Percentiles rank a stretch among this genome's conserved stretches.
phyloP scores from a whole-genome alignment of 2,329 filamentous ascomycete genomes.

The Clonostachys rhizophaga region DNA sequence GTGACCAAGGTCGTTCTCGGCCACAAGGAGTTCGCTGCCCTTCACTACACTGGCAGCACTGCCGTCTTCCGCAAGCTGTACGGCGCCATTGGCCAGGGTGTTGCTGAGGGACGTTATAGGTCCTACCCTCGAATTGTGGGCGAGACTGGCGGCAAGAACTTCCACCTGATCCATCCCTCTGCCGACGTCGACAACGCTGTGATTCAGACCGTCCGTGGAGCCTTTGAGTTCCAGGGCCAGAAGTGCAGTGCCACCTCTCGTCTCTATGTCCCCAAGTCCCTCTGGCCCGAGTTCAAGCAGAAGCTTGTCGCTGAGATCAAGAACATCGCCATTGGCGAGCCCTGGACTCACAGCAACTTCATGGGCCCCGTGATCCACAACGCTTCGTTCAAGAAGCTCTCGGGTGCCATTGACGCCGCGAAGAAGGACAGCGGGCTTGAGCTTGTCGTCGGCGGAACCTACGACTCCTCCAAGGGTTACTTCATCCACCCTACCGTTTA shows the following conservation, averaged over 20 bases:
- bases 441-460: slow-evolving; percentile 69
- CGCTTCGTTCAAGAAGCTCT: slow-evolving; percentile 75
- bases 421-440: slow-evolving; percentile 70
- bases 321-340: slow-evolving; percentile 66
- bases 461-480: slow-evolving; percentile 75
- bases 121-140: slow-evolving; percentile 87
- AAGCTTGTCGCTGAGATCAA: slow-evolving; percentile 64
- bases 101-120: slow-evolving; percentile 76
- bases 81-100: slow-evolving; percentile 76
- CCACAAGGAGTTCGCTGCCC: slow-evolving; percentile 79
- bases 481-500: slow-evolving; percentile 84
- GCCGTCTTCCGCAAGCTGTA: slow-evolving; percentile 87
- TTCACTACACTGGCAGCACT: slow-evolving; percentile 94
- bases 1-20: slow-evolving; percentile 74
- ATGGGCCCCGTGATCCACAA: slow-evolving; percentile 85
- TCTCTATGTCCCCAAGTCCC: slow-evolving; percentile 70
- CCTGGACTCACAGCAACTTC: slow-evolving; percentile 70
- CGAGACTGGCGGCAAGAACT: slow-evolving; percentile 93
- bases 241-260: slow-evolving; percentile 87
- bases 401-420: slow-evolving; percentile 72
- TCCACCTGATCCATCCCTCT: slow-evolving; percentile 74
- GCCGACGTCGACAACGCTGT: slow-evolving; percentile 77
- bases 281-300: slow-evolving; percentile 68
- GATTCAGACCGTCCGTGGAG: slow-evolving; percentile 77
- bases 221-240: slow-evolving; percentile 88